Evolutionary conservation across 2,329 filamentous ascomycete species (phyloP), one percentile per base, ranked within the genome.

Genomic region (Fusarium sp.): DNA sequence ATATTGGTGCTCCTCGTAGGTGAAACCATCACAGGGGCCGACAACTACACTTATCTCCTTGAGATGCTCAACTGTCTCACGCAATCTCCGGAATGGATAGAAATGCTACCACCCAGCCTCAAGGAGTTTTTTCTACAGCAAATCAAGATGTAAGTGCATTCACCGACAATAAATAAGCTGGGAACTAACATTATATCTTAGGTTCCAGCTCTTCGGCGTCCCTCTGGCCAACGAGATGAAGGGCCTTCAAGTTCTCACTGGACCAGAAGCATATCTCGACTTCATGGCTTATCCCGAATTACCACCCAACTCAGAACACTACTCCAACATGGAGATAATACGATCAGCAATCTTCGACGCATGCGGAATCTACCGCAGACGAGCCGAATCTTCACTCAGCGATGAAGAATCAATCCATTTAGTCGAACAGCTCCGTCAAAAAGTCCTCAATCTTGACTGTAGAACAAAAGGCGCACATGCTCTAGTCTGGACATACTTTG

Each of bases 401-500:
- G 57, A 61, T 4, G 63, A 73, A 2, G 71, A 74, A 5, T 78
- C 76, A 1, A 69, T 72, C 3, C 69, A 76, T 8, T 39, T 75
- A 3, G 65, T 82, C 1, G 78, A 81, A 20, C 66, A 73, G 20
- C 62, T 82, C 1, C 77, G 76, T 2, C 58, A 71, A 14, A 74
- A 78, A 4, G 74, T 81, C 1, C 33, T 66, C 3, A 63, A 63
- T 7, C 55, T 82, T 7, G 69, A 75, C 7, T 63, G 73, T 1
- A 55, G 72, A 2, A 75, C 72, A 1, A 74, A 75, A 5, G 80
- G 80, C 3, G 74, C 75, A 0, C 80, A 82, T 40, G 77, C 79
- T 1, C 76, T 83, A 1, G 80, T 82, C 0, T 83, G 81, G 81
- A 72, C 78, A 1, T 82, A 77, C 52, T 82, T 82, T 31, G 75